phyloP scores from a whole-genome alignment of 148 eudicot species.

The Rhododendron molle region DNA sequence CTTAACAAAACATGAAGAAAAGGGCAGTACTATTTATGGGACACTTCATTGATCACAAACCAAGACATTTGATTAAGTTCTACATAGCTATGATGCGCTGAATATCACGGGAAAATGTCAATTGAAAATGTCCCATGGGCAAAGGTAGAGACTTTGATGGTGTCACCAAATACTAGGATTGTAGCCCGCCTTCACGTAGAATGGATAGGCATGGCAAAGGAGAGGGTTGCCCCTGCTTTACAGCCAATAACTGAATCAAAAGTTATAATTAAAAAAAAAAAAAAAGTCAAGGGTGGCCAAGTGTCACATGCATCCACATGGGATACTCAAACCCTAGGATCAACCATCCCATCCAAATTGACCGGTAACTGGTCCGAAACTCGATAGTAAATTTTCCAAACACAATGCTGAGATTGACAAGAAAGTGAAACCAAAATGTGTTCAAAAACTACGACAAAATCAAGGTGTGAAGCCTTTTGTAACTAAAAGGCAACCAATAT shows the following conservation, averaged over 20 bases:
- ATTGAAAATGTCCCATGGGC: neutral
- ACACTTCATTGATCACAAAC: neutral
- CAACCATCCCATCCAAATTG: neutral
- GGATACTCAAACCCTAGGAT: neutral
- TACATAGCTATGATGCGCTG: neutral
- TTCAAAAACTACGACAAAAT: neutral
- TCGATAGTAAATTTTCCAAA: neutral
- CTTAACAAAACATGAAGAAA: neutral
- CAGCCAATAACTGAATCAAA: neutral
- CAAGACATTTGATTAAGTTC: neutral
- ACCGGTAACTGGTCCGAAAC: neutral
- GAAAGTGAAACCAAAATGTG: neutral
- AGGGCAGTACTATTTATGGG: neutral
- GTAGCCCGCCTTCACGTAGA: neutral
- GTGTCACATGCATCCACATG: neutral
- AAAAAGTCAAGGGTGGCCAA: neutral
- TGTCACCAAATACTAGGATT: neutral
- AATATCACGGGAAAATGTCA: neutral
- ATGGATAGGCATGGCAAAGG: neutral
- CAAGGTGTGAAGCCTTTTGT: neutral
- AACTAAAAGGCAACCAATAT: neutral
- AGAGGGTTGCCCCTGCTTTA: neutral
- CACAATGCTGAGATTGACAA: neutral
- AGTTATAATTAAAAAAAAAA: neutral
- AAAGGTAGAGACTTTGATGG: neutral